Evolutionary conservation across 164 flowering plant species (phyloP), one percentile per base, ranked within the genome.

Genomic region (Nymphaea colorata): DNA sequence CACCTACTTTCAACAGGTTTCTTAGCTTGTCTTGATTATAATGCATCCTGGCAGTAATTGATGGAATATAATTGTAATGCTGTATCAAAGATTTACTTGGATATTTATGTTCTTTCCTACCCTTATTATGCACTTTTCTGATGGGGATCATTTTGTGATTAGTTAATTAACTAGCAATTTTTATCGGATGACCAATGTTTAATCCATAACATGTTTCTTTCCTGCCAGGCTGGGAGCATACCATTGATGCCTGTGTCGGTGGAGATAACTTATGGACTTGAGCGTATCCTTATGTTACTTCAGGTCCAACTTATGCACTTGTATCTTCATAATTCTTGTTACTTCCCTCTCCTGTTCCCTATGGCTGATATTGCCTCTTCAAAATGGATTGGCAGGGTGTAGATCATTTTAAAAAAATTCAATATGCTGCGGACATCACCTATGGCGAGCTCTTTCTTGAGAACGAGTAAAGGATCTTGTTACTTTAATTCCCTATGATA

Each of bases 241-340:
- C 97, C 64, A 42, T 76, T 94, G 79, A 74, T 76, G 64, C 98
- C 98, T 12, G 66, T 91, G 69, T 91, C 98, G 68, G 98, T 94
- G 76, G 98, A 94, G 81, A 94, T 94, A 65, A 94, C 98, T n/a
- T 94, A 94, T 80, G 98, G 98, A 67, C 96, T 94, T 79, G 98
- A 94, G 75, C 88, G 97, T 18, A 94, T 94, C 61, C 84, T 94
- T 47, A 94, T 94, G 98, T 79, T 82, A 70, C 98, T 94, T 76
- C 98, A 93, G 98, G 98, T 93, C 41, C 68, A 17, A 45, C 41
- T 73, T 25, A 42, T 7, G 6, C 65, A 66, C 6, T 64, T 25
- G 45, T 10, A 43, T 65, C 4, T 65, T 11, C 25, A 12, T 64
- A 67, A 7, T 47, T 42, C 41, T n/a, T 67, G 41, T 42, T 55